Evolutionary conservation across 179 eudicot species (phyloP), one percentile per base, ranked within the genome.

Genomic region (Vitellaria paradoxa): DNA sequence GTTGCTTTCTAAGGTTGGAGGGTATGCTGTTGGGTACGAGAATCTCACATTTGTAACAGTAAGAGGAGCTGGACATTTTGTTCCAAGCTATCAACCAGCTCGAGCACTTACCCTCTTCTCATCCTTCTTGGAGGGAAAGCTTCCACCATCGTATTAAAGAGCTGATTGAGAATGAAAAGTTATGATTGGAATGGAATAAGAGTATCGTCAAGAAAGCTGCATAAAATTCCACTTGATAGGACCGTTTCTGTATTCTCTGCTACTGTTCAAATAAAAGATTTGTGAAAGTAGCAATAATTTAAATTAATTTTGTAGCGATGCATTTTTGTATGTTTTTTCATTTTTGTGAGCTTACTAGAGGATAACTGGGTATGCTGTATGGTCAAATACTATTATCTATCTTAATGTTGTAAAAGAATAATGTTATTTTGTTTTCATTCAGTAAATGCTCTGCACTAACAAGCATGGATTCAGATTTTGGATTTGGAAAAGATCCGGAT

Each of bases 1-100:
- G 42, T 37, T 37, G 13, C 12, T 15, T 3, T 7, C 8, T 14
- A 26, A 87, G 87, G 89, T 89, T 70, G 89, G 88, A 45, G 87
- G 85, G 45, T 85, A 77, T 57, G 87, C 76, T 12, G 88, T 86
- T 70, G 91, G 64, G 75, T 88, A 89, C 37, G 72, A 85, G 76
- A 83, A 86, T 15, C 42, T 91, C 45, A 87, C 88, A 46, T 91
- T 91, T 78, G 88, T 85, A 69, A 91, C 87, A 23, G 80, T 87
- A 47, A 88, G 93, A 79, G 93, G 92, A 72, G 88, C 93, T n/a
- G 93, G 96, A 53, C 96, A 91, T 79, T 86, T 85, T 71, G 93
- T 89, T 64, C 96, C 93, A 0, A 88, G 96, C 50, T 89, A 80
- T 78, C 88, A 91, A 77, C 93, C 92, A n/a, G 73, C 73, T 17